Conservation (phyloP, 441 rosid species). For the Eutrema salsugineum region DNA sequence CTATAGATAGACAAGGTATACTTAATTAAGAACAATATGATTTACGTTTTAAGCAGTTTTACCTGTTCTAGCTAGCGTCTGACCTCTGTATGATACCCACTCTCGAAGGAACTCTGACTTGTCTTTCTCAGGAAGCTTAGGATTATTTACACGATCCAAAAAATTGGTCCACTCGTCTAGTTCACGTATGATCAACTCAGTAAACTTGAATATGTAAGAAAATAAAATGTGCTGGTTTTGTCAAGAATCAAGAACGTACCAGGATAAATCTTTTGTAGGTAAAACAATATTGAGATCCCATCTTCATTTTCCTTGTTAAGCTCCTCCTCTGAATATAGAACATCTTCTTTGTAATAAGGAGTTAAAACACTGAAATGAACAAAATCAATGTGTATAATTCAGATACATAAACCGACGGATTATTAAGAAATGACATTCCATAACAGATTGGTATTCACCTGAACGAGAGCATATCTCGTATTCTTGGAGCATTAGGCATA, state of each 20-base stretch:
- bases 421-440: neutral
- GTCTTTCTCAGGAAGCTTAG: slow-evolving; percentile 28
- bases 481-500: slow-evolving; percentile 89
- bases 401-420: neutral
- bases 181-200: slow-evolving; percentile 24
- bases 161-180: slow-evolving; percentile 94
- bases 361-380: slow-evolving; percentile 78
- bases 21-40: slow-evolving; percentile 10
- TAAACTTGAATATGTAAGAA: slow-evolving; percentile 6
- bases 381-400: slow-evolving; percentile 1
- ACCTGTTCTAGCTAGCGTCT: slow-evolving; percentile 98
- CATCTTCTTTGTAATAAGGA: slow-evolving; percentile 91
- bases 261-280: slow-evolving; percentile 89
- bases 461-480: slow-evolving; percentile 88
- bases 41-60: neutral
- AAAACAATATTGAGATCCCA: slow-evolving; percentile 81
- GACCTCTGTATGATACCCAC: slow-evolving; percentile 96
- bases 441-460: slow-evolving; percentile 43
- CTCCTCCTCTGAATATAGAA: slow-evolving; percentile 85
- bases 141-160: slow-evolving; percentile 48
- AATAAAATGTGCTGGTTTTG: neutral
- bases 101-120: slow-evolving; percentile 47
- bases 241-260: slow-evolving; percentile 46
- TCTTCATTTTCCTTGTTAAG: slow-evolving; percentile 90
- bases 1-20: slow-evolving; percentile 7